phyloP scores from a whole-genome alignment of 768 basidiomycete genomes.

The Tubosaeta sp. region DNA sequence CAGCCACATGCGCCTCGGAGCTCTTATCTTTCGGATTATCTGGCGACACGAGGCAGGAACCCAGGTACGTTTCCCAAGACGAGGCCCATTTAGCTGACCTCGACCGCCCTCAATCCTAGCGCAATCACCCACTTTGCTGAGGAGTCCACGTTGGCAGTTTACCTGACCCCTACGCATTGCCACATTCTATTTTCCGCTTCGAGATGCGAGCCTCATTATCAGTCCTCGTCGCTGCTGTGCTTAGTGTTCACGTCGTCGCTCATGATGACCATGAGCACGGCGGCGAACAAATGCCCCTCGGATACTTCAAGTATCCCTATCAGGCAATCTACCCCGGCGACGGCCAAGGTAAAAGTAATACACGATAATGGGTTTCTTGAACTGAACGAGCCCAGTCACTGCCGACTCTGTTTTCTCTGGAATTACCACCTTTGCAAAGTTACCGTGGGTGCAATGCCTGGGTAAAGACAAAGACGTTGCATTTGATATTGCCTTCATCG shows the following conservation, averaged over 20 bases:
- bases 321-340: conserved; percentile 53
- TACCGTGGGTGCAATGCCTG: conserved; percentile 82
- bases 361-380: background rate
- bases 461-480: conserved; percentile 50
- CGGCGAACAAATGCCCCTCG: conserved; percentile 57
- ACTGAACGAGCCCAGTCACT: conserved; percentile 44
- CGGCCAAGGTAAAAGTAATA: conserved; percentile 46
- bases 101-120: background rate
- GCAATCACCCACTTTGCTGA: background rate
- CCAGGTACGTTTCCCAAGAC: conserved; percentile 25
- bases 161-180: background rate
- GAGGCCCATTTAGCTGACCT: conserved; percentile 17
- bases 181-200: background rate
- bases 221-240: conserved; percentile 24
- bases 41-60: conserved; percentile 19
- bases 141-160: too few species aligned
- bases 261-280: conserved; percentile 41
- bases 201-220: conserved; percentile 23
- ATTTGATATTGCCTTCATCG: conserved; percentile 82
- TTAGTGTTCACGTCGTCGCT: conserved; percentile 27
- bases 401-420: conserved; percentile 80
- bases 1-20: conserved; percentile 3
- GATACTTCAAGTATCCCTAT: conserved; percentile 63
- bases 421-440: conserved; percentile 79
- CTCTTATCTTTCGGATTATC: conserved; percentile 11